phyloP scores from a whole-genome alignment of 2,329 filamentous ascomycete genomes.

The Dactylonectria macrodidyma region DNA sequence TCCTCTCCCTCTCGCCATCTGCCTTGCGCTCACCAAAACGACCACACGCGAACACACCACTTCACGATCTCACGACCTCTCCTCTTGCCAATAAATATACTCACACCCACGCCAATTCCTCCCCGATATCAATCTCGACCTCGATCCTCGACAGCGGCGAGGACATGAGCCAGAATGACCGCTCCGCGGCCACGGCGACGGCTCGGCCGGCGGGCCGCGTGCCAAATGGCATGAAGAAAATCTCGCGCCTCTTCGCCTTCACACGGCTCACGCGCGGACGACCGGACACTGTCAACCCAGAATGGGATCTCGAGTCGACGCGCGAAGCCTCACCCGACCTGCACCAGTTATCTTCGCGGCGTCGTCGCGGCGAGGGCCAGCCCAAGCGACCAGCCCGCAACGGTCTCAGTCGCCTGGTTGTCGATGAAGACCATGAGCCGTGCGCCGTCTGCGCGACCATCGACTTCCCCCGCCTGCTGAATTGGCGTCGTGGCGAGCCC shows the following conservation, averaged over 20 bases:
- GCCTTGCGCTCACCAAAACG: background rate
- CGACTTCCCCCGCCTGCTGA: slow-evolving; percentile 54
- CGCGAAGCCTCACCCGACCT: slow-evolving; percentile 49
- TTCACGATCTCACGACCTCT: background rate
- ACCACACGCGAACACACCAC: background rate
- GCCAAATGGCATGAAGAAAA: slow-evolving; percentile 53
- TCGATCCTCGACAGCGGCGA: background rate
- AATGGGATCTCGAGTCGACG: slow-evolving; percentile 40
- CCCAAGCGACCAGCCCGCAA: slow-evolving; percentile 46
- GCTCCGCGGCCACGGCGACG: slow-evolving; percentile 41
- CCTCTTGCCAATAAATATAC: too few relatives aligned
- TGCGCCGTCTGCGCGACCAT: slow-evolving; percentile 54
- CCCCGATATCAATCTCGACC: background rate
- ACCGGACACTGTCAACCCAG: slow-evolving; percentile 39
- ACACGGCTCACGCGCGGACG: slow-evolving; percentile 50
- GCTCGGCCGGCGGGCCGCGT: slow-evolving; percentile 36
- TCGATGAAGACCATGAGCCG: slow-evolving; percentile 46
- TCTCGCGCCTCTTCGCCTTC: slow-evolving; percentile 54
- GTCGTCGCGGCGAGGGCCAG: slow-evolving; percentile 41
- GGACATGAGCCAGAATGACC: slow-evolving; percentile 47
- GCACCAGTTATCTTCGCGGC: slow-evolving; percentile 54
- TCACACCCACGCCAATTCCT: background rate
- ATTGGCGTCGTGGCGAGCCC: slow-evolving; percentile 54
- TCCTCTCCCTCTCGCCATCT: background rate
- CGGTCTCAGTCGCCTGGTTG: slow-evolving; percentile 48